Conservation (phyloP, 2,329 filamentous ascomycete species). For the Fusarium hostae region DNA sequence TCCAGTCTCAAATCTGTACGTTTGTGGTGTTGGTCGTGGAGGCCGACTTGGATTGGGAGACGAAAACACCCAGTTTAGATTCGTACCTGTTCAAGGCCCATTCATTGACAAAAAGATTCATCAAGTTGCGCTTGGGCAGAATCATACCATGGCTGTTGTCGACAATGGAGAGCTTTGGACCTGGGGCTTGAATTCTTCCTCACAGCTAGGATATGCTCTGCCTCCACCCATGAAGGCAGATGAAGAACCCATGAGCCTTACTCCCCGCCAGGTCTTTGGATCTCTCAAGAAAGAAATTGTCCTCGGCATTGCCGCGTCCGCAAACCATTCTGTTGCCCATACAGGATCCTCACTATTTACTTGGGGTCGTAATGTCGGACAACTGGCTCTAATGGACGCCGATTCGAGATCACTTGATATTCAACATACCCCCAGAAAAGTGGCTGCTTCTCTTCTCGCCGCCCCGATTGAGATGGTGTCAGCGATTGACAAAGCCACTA, state of each 20-base stretch:
- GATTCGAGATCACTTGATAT: constrained; percentile 90
- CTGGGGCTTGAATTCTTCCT: constrained; percentile 89
- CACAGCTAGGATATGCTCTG: constrained; percentile 86
- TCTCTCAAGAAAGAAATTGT: constrained; percentile 87
- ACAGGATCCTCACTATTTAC: constrained; percentile 85
- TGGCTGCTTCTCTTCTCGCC: constrained; percentile 79
- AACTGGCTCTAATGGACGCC: constrained; percentile 92
- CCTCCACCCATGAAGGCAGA: constrained; percentile 75
- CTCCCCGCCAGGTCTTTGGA: constrained; percentile 90
- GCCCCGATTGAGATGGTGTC: constrained; percentile 81
- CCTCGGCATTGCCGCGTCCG: constrained; percentile 85
- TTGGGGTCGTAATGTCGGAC: constrained; percentile 95
- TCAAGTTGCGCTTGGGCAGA: constrained; percentile 87
- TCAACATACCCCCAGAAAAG: constrained; percentile 85
- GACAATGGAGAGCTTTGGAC: constrained; percentile 91
- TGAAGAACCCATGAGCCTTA: constrained; percentile 83
- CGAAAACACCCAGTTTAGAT: constrained; percentile 88
- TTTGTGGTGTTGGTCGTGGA: constrained; percentile 91
- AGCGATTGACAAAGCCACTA: constrained; percentile 90
- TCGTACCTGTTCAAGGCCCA: constrained; percentile 82
- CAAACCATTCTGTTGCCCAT: constrained; percentile 90
- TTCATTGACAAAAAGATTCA: constrained; percentile 78
- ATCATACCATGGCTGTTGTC: constrained; percentile 88
- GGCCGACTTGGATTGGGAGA: constrained; percentile 90
- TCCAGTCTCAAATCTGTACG: constrained; percentile 87